A percentile compares a stretch with the other conserved stretches of the same genome.
Evolutionary conservation across 2,329 filamentous ascomycete genomes (phyloP).

Genomic region (Bertia moriformis): DNA sequence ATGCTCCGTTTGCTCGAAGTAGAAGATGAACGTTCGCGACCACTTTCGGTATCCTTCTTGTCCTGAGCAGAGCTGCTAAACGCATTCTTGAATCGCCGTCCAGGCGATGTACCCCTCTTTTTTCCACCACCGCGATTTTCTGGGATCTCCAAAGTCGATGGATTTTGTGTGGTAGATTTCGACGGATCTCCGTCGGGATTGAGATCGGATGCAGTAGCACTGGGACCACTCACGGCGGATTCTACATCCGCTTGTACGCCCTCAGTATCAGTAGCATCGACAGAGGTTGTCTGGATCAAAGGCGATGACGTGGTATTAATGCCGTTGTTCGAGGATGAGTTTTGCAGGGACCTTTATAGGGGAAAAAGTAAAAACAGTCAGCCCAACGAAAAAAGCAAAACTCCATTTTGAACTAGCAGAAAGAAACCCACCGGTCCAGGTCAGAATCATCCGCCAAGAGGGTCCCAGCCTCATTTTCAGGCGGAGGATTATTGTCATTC

Average conservation of each 20-base stretch:
- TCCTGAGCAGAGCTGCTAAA: not conserved
- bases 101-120: not conserved
- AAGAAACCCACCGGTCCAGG: slow-evolving; percentile 17
- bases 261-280: slow-evolving; percentile 8
- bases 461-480: not conserved
- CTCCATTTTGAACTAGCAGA: too few species aligned
- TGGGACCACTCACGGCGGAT: not conserved
- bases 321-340: slow-evolving; percentile 20
- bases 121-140: not conserved
- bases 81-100: not conserved
- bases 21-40: not conserved
- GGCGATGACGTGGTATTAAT: slow-evolving; percentile 28
- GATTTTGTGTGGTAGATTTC: not conserved
- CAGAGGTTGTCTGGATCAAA: slow-evolving; percentile 19
- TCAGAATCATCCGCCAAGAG: slow-evolving; percentile 15
- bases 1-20: not conserved
- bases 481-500: not conserved
- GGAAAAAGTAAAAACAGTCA: too few species aligned
- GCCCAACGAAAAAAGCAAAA: too few species aligned
- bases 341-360: slow-evolving; percentile 13
- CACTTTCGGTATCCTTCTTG: not conserved
- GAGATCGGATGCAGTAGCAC: not conserved
- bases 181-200: not conserved
- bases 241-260: not conserved
- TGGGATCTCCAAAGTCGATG: not conserved